These are phyloP conservation scores for Digitaria exilis DNA, from an alignment of 202 grass and related monocot genomes.

Conservation along the genomic window DNA sequence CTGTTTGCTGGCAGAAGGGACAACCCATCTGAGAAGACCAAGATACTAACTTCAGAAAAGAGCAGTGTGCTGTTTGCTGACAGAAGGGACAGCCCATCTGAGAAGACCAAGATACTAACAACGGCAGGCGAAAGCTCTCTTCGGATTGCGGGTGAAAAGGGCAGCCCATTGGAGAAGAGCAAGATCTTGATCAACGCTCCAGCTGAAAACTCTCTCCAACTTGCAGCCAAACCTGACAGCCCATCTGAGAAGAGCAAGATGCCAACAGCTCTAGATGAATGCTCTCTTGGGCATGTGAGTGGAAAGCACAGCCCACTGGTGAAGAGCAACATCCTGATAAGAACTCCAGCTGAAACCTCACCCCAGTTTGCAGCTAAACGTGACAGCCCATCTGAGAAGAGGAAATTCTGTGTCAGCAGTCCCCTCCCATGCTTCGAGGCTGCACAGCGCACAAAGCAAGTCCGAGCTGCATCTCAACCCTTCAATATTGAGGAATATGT, in stretches of 20 bases:
- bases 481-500: conserved; percentile 43
- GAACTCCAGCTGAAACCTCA: background rate
- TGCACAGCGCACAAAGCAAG: too few species aligned
- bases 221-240: conserved; percentile 11
- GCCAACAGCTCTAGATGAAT: background rate
- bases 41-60: too few species aligned
- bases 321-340: conserved; percentile 25
- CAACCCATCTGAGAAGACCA: too few species aligned
- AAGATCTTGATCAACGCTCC: conserved; percentile 19
- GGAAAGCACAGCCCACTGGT: background rate
- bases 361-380: conserved; percentile 23
- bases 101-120: conserved; percentile 34
- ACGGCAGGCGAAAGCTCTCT: conserved; percentile 1
- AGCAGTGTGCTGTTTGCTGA: conserved; percentile 11
- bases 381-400: conserved; percentile 35
- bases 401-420: too few species aligned
- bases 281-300: background rate
- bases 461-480: too few species aligned
- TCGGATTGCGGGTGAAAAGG: background rate
- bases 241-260: conserved; percentile 42
- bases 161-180: conserved; percentile 21
- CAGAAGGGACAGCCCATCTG: conserved; percentile 24
- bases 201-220: conserved; percentile 6
- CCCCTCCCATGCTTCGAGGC: too few species aligned
- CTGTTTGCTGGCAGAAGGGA: too few species aligned